A percentile compares a stretch with the other conserved stretches of the same genome.
Evolutionary conservation across 345 rosid species (phyloP).

Genomic region (Cardamine chenopodiifolia): DNA sequence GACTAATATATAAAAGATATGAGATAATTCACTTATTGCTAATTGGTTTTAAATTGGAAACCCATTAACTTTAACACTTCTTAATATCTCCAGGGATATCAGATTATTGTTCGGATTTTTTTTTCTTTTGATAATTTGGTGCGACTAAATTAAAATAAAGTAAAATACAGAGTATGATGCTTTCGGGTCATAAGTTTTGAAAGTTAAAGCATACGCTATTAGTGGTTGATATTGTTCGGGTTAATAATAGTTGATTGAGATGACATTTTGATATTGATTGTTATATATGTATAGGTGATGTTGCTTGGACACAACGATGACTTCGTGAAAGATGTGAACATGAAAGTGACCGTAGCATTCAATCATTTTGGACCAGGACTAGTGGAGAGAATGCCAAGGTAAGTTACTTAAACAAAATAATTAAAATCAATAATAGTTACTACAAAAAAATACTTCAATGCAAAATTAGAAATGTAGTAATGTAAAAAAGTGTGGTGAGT

Average conservation of each 20-base stretch:
- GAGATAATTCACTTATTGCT: too few species aligned
- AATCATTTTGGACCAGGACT: constrained; percentile 86
- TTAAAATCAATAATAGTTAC: background rate
- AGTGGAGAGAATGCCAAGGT: constrained; percentile 96
- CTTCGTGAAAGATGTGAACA: constrained; percentile 67
- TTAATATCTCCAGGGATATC: too few species aligned
- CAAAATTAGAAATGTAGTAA: background rate
- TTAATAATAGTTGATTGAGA: too few species aligned
- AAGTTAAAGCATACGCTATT: too few species aligned
- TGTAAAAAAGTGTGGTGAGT: constrained; percentile 12
- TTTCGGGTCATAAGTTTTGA: too few species aligned
- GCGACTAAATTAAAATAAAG: too few species aligned
- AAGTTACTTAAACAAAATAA: background rate
- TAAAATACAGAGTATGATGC: too few species aligned
- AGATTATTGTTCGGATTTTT: too few species aligned
- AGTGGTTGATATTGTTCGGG: background rate
- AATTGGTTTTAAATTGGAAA: too few species aligned
- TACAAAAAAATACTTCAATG: background rate
- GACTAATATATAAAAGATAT: too few species aligned
- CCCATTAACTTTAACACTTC: too few species aligned
- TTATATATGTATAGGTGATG: constrained; percentile 58
- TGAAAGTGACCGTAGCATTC: constrained; percentile 85
- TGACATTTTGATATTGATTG: background rate
- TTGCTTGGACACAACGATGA: constrained; percentile 79
- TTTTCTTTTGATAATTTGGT: too few species aligned